phyloP scores from a whole-genome alignment of 139 green algal species.

The Chlamydomonas sp. region DNA sequence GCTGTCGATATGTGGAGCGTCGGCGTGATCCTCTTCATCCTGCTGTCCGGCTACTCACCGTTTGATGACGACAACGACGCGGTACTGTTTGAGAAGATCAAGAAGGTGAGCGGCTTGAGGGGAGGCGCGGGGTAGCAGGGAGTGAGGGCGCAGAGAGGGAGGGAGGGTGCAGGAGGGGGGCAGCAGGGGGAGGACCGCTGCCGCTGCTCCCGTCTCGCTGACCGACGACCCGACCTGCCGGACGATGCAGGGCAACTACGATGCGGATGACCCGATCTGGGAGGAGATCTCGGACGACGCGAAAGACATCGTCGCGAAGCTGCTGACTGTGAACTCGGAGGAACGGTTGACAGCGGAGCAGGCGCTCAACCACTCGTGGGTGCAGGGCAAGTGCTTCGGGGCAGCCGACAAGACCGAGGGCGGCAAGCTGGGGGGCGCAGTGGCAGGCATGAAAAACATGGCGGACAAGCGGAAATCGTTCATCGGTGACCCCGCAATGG shows the following conservation, averaged over 20 bases:
- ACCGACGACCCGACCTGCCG: too few relatives aligned
- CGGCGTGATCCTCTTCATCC: constrained; percentile 69
- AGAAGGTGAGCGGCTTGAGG: constrained; percentile 34
- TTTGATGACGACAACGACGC: constrained; percentile 76
- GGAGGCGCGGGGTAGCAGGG: background rate
- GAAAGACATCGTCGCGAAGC: constrained; percentile 61
- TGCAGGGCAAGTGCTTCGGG: constrained; percentile 28
- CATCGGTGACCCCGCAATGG: background rate
- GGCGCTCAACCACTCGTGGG: constrained; percentile 66
- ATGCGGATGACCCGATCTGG: constrained; percentile 74
- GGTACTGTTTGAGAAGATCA: constrained; percentile 75
- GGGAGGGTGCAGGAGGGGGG: background rate
- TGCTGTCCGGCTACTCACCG: constrained; percentile 57
- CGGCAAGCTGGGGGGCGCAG: constrained; percentile 38
- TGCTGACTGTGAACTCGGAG: constrained; percentile 59
- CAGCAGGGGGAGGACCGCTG: background rate
- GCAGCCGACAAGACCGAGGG: background rate
- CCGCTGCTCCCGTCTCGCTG: too few relatives aligned
- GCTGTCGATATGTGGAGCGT: constrained; percentile 77
- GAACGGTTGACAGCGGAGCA: constrained; percentile 62
- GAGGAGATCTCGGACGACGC: constrained; percentile 54
- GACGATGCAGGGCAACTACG: constrained; percentile 61
- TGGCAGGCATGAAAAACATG: constrained; percentile 51
- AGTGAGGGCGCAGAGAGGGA: background rate
- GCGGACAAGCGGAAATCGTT: constrained; percentile 36